Evolutionary conservation across 768 basidiomycete genomes (phyloP).

Genomic region (Auriscalpium orientale): DNA sequence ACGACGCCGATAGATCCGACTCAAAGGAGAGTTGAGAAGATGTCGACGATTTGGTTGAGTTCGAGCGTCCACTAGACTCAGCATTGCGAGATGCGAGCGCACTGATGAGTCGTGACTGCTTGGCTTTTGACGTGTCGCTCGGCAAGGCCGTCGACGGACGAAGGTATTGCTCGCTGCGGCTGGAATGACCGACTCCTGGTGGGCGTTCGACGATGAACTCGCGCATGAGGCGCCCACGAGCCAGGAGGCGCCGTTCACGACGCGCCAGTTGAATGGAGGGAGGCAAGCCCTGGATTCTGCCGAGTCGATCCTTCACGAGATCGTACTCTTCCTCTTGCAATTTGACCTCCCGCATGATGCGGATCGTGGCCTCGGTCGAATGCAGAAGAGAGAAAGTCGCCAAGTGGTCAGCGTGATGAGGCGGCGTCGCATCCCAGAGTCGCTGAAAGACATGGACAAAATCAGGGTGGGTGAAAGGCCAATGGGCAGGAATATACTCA

Average conservation of each 20-base stretch:
- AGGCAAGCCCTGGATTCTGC: conserved; percentile 54
- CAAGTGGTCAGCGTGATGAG: conserved; percentile 62
- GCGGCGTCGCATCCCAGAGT: conserved; percentile 62
- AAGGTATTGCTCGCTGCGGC: neutral
- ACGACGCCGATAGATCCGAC: conserved; percentile 4
- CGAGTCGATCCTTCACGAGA: conserved; percentile 53
- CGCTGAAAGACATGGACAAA: conserved; percentile 35
- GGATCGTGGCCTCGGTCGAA: conserved; percentile 63
- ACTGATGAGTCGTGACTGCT: conserved; percentile 12
- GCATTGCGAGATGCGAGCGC: conserved; percentile 5
- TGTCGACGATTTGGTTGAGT: conserved; percentile 12
- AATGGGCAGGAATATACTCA: conserved; percentile 28
- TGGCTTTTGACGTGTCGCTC: neutral
- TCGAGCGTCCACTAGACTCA: conserved; percentile 1
- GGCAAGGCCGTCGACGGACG: neutral
- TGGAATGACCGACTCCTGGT: neutral
- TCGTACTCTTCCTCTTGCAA: conserved; percentile 80
- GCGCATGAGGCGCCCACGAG: conserved; percentile 52
- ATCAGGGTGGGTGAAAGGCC: neutral
- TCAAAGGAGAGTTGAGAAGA: conserved; percentile 9
- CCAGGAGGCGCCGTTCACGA: conserved; percentile 68
- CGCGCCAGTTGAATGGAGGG: conserved; percentile 47
- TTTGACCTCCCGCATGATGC: conserved; percentile 80
- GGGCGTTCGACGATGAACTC: conserved; percentile 27
- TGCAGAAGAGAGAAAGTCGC: conserved; percentile 57